phyloP scores from a whole-genome alignment of 1,139 yeast species.

The Taphrina betulina region DNA sequence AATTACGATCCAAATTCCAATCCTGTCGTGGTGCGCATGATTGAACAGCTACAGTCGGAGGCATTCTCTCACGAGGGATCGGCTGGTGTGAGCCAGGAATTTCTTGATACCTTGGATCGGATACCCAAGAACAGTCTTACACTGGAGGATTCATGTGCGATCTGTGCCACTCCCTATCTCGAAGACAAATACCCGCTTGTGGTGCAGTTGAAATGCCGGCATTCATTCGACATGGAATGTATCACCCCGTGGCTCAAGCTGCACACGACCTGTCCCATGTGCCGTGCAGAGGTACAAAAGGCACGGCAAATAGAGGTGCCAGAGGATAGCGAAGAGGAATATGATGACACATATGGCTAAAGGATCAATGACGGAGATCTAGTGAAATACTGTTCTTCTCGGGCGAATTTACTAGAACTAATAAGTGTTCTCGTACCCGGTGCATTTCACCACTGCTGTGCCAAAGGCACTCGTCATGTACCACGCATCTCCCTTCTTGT shows the following conservation, averaged over 20 bases:
- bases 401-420: not conserved
- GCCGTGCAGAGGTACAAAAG: constrained; percentile 67
- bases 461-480: constrained; percentile 22
- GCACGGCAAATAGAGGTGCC: constrained; percentile 51
- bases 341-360: constrained; percentile 75
- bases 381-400: not conserved
- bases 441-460: constrained; percentile 15
- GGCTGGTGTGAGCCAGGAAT: constrained; percentile 66
- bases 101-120: constrained; percentile 72
- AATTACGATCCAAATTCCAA: constrained; percentile 3
- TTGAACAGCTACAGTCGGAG: constrained; percentile 19
- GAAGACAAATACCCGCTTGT: constrained; percentile 69
- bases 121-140: constrained; percentile 55
- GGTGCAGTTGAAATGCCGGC: constrained; percentile 78
- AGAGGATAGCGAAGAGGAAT: constrained; percentile 61
- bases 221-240: constrained; percentile 83
- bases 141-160: constrained; percentile 71
- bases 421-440: constrained; percentile 23
- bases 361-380: not conserved
- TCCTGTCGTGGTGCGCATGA: constrained; percentile 15
- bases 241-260: constrained; percentile 83
- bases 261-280: constrained; percentile 82
- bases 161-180: constrained; percentile 70
- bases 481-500: constrained; percentile 22
- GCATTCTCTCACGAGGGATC: constrained; percentile 23